Base-by-base conservation (phyloP, 2,329 filamentous ascomycete genomes). In the Ceratocystis papillata region DNA sequence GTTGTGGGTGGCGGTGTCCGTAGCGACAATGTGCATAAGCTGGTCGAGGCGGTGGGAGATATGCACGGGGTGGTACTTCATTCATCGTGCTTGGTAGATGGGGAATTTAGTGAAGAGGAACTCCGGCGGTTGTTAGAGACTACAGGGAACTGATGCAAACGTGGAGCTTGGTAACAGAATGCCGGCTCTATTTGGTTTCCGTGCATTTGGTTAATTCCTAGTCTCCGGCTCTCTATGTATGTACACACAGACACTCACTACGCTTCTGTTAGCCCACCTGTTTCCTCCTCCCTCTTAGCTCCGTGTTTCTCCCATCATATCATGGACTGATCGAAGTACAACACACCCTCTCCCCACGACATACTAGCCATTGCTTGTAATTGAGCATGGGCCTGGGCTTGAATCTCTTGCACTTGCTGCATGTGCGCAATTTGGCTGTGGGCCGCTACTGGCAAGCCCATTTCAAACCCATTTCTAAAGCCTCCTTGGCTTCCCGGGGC, bases 1-100 rank as follows among this genome's bases (percentile, higher is more conserved):
- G 76, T 84, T 15, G 74, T 81, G 3, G 81, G 81, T 0, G 82
- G 82, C 0, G 81, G 81, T 1, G 75, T 83, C 20, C 74, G 80
- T 55, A 75, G 73, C 55, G 66, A 66, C n/a, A 81, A 80, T 66
- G 71, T 79, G 6, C 44, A 22, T 5, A 53, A 62, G 59, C 65
- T 67, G 8, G 59, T 62, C 17, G 10, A 30, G 17, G 65, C 53
- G 1, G 25, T 67, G 8, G 64, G 64, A 1, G 33, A 50, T 12
- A 65, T 20, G n/a, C 22, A 45, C 8, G 53, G 65, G 2, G 67
- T 69, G n/a, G 66, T 63, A 57, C 37, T 69, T 12, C 69, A 69
- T 66, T 68, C 67, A 17, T 69, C 69, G 37, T 69, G 69, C 53
- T 57, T 69, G 46, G 65, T 57, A 8, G 61, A 65, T 20, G 63